Conservation (phyloP, 192 early-diverging fungal genomes). For the Backusella luteola region DNA sequence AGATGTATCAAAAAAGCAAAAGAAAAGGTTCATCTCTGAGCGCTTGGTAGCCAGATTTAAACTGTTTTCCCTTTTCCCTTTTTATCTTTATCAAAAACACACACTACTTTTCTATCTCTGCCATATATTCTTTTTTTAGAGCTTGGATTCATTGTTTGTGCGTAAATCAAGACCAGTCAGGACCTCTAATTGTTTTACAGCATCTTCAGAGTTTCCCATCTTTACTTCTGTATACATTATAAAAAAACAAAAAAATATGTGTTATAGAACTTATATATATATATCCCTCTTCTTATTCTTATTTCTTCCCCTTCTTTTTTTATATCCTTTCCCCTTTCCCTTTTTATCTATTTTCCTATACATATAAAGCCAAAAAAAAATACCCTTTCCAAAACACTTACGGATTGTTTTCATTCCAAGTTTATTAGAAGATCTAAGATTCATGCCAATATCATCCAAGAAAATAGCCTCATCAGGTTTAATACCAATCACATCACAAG, state of each 20-base stretch:
- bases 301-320: neutral
- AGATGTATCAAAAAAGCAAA: neutral
- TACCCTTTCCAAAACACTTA: conserved; percentile 20
- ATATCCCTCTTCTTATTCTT: neutral
- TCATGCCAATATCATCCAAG: conserved; percentile 83
- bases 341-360: neutral
- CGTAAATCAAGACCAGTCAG: conserved; percentile 31
- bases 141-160: conserved; percentile 13
- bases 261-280: neutral
- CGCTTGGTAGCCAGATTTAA: neutral
- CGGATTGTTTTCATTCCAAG: conserved; percentile 74
- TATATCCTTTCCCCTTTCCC: neutral
- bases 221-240: conserved; percentile 38
- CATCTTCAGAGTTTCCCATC: conserved; percentile 48
- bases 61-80: neutral
- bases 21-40: neutral
- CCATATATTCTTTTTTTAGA: conserved; percentile 3
- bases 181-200: conserved; percentile 48
- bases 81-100: neutral
- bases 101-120: neutral
- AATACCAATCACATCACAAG: conserved; percentile 70
- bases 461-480: conserved; percentile 69
- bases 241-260: neutral
- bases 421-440: conserved; percentile 65
- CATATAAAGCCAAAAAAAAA: neutral